Base-by-base conservation (phyloP, 768 basidiomycete species). In the Paxillus ammoniavirescens region DNA sequence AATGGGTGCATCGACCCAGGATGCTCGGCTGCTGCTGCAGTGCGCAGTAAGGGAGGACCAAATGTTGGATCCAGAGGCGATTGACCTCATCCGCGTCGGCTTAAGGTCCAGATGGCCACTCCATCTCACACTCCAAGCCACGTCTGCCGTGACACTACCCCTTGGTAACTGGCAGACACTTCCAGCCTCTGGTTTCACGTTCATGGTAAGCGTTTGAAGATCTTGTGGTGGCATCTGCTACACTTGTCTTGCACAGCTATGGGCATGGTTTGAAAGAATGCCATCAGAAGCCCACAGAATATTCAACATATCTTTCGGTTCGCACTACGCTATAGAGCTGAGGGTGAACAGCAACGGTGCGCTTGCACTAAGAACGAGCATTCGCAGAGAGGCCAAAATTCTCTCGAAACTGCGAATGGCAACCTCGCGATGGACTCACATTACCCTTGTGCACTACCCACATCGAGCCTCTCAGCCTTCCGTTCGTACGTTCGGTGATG, bases 61-160 rank as follows among this genome's bases (percentile, higher is more conserved):
- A 13, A 74, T 71, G 0, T 65, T 91, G 23, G 82, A 91, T 56
- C 64, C 71, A 6, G 87, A 89, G 44, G 76, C 89, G 35, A 65
- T 92, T 42, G 89, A 90, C 42, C 69, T 91, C 26, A 76, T 93
- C 49, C 81, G 87, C 7, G 77, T 79, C 43, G 83, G 82, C 3
- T 84, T 89, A 77, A 86, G 82, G 66, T 83, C 83, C 37, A 78
- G 83, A 33, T 93, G 91, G 91, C 82, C 87, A 0, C 81, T 84
- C 52, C 91, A 93, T 64, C 80, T 93, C 55, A 87, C 83, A 3
- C 71, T 92, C 60, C 83, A 84, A 63, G 77, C 78, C 2, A 65
- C 72, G 5, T 80, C 86, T 3, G 71, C 79, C 8, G 58, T 91
- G 6, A 71, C 75, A 4, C 65, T 86, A 31, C 68, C 70, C 1